Evolutionary conservation across 345 rosid genomes (phyloP).

Genomic region (Brassica incana): DNA sequence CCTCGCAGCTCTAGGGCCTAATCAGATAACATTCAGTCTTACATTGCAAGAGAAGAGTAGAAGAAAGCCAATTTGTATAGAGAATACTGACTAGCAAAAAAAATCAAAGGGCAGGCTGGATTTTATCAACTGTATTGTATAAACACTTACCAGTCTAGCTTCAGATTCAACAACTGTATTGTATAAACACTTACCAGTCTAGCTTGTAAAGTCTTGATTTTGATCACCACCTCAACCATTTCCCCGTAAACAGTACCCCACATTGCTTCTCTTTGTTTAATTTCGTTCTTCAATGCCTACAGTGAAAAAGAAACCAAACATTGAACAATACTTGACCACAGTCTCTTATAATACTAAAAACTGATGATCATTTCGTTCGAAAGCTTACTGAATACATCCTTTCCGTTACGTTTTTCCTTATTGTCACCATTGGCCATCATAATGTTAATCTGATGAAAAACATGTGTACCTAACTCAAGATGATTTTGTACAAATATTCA

Average conservation of each 20-base stretch:
- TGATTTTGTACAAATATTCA: not conserved
- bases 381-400: conserved; percentile 86
- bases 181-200: not conserved
- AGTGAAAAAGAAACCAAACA: not conserved
- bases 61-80: not conserved
- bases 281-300: conserved; percentile 83
- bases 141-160: not conserved
- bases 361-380: conserved; percentile 1
- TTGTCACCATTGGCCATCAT: conserved; percentile 67
- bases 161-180: conserved; percentile 15
- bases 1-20: not conserved
- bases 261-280: conserved; percentile 71
- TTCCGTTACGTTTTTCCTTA: conserved; percentile 83
- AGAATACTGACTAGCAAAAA: conserved; percentile 13
- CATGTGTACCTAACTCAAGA: not conserved
- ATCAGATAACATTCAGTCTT: not conserved
- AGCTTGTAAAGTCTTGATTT: conserved; percentile 70
- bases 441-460: conserved; percentile 61
- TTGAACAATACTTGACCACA: conserved; percentile 5
- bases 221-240: conserved; percentile 74
- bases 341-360: not conserved
- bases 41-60: not conserved
- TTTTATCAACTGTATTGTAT: conserved; percentile 13
- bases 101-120: conserved; percentile 5
- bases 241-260: conserved; percentile 84